phyloP scores from a whole-genome alignment of 2,329 filamentous ascomycete species.

The Trichoderma koningiopsis region DNA sequence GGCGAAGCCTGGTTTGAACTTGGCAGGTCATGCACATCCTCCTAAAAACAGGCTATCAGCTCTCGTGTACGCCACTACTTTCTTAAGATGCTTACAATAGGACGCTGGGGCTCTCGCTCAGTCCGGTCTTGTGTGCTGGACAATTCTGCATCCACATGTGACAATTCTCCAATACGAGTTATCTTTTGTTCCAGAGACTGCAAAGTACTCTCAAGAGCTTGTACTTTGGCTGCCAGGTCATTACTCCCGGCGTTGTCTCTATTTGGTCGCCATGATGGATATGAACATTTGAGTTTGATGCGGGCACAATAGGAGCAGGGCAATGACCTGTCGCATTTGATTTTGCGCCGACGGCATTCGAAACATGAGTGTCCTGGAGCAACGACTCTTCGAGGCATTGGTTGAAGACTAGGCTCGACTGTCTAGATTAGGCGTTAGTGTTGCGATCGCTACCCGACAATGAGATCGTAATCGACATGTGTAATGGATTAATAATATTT shows the following conservation, averaged over 20 bases:
- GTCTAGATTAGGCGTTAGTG: neutral
- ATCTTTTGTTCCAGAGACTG: slow-evolving; percentile 5
- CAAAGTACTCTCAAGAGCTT: neutral
- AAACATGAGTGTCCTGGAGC: slow-evolving; percentile 25
- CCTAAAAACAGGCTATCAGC: neutral
- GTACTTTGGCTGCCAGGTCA: neutral
- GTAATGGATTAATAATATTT: neutral
- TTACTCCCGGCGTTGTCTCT: neutral
- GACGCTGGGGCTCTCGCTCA: neutral
- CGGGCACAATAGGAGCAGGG: slow-evolving; percentile 28
- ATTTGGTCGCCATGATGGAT: slow-evolving; percentile 18
- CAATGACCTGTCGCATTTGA: slow-evolving; percentile 27
- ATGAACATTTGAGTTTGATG: slow-evolving; percentile 24
- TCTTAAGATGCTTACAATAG: neutral
- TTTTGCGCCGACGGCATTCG: slow-evolving; percentile 29
- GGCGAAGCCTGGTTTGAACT: neutral
- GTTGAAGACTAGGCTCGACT: too few species aligned
- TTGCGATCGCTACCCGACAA: neutral
- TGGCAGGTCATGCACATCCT: neutral
- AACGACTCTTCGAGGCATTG: slow-evolving; percentile 25
- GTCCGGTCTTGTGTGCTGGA: neutral
- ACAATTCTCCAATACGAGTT: neutral
- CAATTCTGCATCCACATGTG: neutral
- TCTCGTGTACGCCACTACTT: neutral
- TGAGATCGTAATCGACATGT: neutral